A percentile compares a stretch with the other conserved stretches of the same genome.
Evolutionary conservation across 108 stramenopile species (phyloP).

Genomic region (Skeletonema marinoi): DNA sequence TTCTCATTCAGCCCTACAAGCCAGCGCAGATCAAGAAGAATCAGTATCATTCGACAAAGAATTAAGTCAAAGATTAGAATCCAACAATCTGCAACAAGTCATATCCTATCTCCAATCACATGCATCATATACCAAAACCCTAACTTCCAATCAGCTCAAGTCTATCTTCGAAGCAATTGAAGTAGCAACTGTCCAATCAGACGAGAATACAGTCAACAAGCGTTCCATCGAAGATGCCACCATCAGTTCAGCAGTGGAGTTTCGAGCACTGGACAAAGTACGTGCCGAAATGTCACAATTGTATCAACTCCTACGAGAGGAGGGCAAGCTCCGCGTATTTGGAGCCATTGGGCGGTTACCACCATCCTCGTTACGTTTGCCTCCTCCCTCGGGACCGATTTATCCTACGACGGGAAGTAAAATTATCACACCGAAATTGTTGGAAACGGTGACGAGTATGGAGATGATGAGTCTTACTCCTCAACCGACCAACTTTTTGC

Average conservation of each 20-base stretch:
- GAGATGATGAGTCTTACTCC: conserved; percentile 81
- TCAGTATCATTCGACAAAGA: background rate
- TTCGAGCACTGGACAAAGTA: conserved; percentile 55
- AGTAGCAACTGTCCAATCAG: conserved; percentile 57
- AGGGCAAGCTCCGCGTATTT: conserved; percentile 56
- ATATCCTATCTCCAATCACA: conserved; percentile 35
- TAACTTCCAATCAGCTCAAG: conserved; percentile 18
- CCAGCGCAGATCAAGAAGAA: conserved; percentile 5
- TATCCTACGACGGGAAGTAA: conserved; percentile 73
- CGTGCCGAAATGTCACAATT: conserved; percentile 79
- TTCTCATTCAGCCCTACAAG: background rate
- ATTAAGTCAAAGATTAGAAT: conserved; percentile 20
- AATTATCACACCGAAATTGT: conserved; percentile 63
- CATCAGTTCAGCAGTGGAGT: conserved; percentile 36
- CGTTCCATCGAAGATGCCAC: conserved; percentile 37
- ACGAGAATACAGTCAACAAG: conserved; percentile 60
- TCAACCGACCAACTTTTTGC: conserved; percentile 67
- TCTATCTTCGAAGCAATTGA: conserved; percentile 79
- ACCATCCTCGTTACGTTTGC: background rate
- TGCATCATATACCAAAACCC: conserved; percentile 9
- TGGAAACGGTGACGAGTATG: conserved; percentile 72
- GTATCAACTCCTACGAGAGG: conserved; percentile 61
- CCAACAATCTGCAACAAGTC: conserved; percentile 32
- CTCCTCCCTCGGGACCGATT: conserved; percentile 7
- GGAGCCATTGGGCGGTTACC: conserved; percentile 57